Conservation (phyloP, 208 protist species). For the Leishmania turanica region DNA sequence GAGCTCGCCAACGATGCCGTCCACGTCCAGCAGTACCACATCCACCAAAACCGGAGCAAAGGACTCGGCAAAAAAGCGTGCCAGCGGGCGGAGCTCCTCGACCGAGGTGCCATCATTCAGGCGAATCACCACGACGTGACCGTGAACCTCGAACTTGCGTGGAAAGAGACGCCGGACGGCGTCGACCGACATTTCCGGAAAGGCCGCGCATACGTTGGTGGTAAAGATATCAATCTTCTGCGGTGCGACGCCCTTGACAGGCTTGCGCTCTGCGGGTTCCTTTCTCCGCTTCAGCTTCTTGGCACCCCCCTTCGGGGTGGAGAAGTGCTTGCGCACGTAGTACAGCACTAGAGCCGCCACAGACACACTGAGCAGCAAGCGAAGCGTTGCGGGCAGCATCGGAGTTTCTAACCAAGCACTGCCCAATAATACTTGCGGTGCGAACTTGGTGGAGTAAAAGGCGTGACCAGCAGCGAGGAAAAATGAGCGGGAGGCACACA, state of each 20-base stretch:
- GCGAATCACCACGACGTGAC: slow-evolving; percentile 82
- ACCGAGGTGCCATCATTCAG: slow-evolving; percentile 53
- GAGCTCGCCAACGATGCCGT: slow-evolving; percentile 82
- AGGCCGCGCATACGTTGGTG: slow-evolving; percentile 18
- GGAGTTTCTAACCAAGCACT: neutral
- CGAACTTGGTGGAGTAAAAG: neutral
- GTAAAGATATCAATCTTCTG: slow-evolving; percentile 70
- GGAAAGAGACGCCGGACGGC: slow-evolving; percentile 52
- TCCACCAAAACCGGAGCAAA: slow-evolving; percentile 70
- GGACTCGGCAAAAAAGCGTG: slow-evolving; percentile 55
- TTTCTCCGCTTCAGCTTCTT: neutral
- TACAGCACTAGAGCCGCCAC: slow-evolving; percentile 13
- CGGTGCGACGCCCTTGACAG: slow-evolving; percentile 22
- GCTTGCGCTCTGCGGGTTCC: neutral
- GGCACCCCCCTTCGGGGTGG: neutral
- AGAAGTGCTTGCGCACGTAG: neutral
- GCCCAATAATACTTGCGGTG: neutral
- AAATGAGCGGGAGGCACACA: neutral
- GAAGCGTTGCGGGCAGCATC: neutral
- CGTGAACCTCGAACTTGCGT: slow-evolving; percentile 78
- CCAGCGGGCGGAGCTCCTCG: slow-evolving; percentile 45
- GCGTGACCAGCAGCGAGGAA: neutral
- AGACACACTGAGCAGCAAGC: slow-evolving; percentile 9
- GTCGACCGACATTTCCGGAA: slow-evolving; percentile 23
- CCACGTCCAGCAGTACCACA: slow-evolving; percentile 70